Evolutionary conservation across 2,329 filamentous ascomycete species (phyloP), one percentile per base, ranked within the genome.

Genomic region (Macrophomina tecta): DNA sequence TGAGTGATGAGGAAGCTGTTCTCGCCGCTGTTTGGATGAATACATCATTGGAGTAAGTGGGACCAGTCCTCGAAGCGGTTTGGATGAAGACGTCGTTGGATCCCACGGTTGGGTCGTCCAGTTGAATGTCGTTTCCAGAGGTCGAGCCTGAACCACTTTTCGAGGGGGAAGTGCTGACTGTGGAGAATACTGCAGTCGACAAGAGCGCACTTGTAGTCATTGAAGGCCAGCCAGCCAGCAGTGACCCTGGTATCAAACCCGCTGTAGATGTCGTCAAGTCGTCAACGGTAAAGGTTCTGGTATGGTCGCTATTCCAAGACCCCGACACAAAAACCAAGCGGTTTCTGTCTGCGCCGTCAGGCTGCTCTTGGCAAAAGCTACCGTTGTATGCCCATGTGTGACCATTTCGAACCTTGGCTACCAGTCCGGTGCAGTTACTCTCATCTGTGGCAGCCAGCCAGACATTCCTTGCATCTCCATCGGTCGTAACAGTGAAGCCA

Each of bases 21-120:
- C n/a, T 34, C n/a, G 45, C 3, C 5, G 18, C 45, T 18, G n/a
- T 48, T 48, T 48, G 45, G 8, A 48, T 48, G 45, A 48, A 48
- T 4, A 48, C 7, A 18, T 23, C 45, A 4, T 48, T 48, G 45
- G 45, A 48, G 14, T 2, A 8, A 8, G 45, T 18, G 45, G 45
- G 18, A 2, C 7, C n/a, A n/a, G 14, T 48, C n/a, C 45, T 48
- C 14, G 45, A 7, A 48, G n/a, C 45, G 5, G 30, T 34, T 5
- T 53, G 49, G 49, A 36, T 53, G 28, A 53, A 53, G 9, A 53
- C 49, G 11, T 53, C 49, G 16, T 53, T 16, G 12, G 49, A 52
- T 0, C 3, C n/a, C 4, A 18, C 18, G n/a, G 45, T 48, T 8
- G 45, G 45, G 28, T 30, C 28, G 9, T 53, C 14, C 5, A 53